phyloP scores from a whole-genome alignment of 371 early-diverging fungal species.

The Mortierella sp. region DNA sequence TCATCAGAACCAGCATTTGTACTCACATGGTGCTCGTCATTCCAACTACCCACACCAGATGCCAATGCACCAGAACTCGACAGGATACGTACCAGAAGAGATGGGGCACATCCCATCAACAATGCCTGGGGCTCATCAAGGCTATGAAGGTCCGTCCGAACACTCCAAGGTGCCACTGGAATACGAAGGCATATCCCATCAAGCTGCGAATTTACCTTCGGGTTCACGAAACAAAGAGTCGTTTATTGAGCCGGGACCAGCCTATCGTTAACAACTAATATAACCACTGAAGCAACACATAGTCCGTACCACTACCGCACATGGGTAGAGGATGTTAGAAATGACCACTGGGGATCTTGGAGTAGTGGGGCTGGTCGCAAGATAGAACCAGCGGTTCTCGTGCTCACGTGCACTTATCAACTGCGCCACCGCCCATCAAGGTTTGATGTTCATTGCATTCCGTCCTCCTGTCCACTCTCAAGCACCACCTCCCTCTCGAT shows the following conservation, averaged over 20 bases:
- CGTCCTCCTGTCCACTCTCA: too few relatives aligned
- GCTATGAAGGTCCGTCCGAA: not conserved
- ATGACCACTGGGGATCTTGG: too few relatives aligned
- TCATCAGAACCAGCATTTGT: not conserved
- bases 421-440: too few relatives aligned
- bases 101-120: slow-evolving; percentile 28
- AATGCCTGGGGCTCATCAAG: not conserved
- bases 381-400: too few relatives aligned
- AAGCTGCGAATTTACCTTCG: not conserved
- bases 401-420: too few relatives aligned
- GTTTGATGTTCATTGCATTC: too few relatives aligned
- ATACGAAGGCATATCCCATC: not conserved
- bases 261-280: not conserved
- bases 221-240: slow-evolving; percentile 27
- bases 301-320: too few relatives aligned
- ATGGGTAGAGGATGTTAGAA: too few relatives aligned
- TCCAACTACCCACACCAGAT: not conserved
- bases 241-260: slow-evolving; percentile 18
- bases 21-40: too few relatives aligned
- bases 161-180: not conserved
- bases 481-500: too few relatives aligned
- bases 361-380: too few relatives aligned
- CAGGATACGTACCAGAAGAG: slow-evolving; percentile 25
- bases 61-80: slow-evolving; percentile 3
- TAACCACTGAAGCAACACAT: too few relatives aligned